Conservation (phyloP, 1,139 yeast genomes). For the Diutina scorzettiae region DNA sequence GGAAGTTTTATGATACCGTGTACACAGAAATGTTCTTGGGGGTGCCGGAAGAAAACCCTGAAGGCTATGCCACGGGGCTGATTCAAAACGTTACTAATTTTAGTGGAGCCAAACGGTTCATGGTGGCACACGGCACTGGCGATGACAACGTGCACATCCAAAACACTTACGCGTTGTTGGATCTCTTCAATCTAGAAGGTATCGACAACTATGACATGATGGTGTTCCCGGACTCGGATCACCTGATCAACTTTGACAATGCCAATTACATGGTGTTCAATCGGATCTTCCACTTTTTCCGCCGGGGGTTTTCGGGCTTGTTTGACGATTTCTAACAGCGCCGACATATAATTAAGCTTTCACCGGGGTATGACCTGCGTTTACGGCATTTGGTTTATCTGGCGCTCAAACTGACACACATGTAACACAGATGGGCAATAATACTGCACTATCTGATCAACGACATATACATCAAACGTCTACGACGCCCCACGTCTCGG, state of each 20-base stretch:
- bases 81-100: slow-evolving; percentile 39
- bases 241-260: slow-evolving; percentile 57
- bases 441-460: too few relatives aligned
- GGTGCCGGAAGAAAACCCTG: slow-evolving; percentile 49
- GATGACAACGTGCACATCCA: slow-evolving; percentile 79
- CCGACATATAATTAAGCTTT: too few relatives aligned
- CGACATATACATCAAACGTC: too few relatives aligned
- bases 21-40: slow-evolving; percentile 75
- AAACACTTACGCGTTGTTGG: slow-evolving; percentile 53
- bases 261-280: slow-evolving; percentile 58
- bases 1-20: slow-evolving; percentile 65
- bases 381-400: too few relatives aligned
- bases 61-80: slow-evolving; percentile 43
- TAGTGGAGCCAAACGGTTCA: slow-evolving; percentile 42
- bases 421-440: too few relatives aligned
- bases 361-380: too few relatives aligned
- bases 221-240: slow-evolving; percentile 74
- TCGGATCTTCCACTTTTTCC: slow-evolving; percentile 48
- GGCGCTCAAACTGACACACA: too few relatives aligned
- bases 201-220: slow-evolving; percentile 64
- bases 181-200: slow-evolving; percentile 41
- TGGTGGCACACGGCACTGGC: slow-evolving; percentile 70
- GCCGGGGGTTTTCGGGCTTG: slow-evolving; percentile 28
- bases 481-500: too few relatives aligned
- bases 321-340: not conserved